Conservation (phyloP, 1,284 basidiomycete genomes). For the Trametes polyzona region DNA sequence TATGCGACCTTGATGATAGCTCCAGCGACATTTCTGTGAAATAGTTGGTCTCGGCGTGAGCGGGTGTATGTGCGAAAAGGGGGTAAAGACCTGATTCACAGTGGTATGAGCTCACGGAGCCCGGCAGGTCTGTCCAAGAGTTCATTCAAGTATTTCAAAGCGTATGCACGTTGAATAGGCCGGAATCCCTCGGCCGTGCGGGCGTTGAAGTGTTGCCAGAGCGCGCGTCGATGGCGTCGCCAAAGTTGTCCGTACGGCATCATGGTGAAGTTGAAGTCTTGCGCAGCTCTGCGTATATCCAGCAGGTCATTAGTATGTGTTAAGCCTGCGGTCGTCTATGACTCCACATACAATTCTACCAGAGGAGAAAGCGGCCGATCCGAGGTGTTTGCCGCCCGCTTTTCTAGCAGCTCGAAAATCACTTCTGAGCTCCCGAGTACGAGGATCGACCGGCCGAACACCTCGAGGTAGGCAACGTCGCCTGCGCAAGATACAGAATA, state of each 20-base stretch:
- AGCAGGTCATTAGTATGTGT: background rate
- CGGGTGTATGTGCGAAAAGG: background rate
- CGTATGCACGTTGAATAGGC: background rate
- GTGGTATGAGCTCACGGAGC: slow-evolving; percentile 2
- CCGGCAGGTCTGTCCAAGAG: background rate
- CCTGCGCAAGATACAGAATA: background rate
- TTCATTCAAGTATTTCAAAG: slow-evolving; percentile 6
- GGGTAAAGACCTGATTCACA: background rate
- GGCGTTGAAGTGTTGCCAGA: slow-evolving; percentile 23
- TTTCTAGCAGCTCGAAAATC: slow-evolving; percentile 13
- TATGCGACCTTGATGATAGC: slow-evolving; percentile 20
- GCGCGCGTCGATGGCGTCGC: slow-evolving; percentile 6
- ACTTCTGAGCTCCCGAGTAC: background rate
- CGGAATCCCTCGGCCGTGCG: background rate
- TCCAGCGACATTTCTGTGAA: background rate
- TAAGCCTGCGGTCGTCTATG: background rate
- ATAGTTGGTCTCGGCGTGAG: too few relatives aligned
- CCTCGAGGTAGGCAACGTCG: background rate
- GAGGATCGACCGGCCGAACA: slow-evolving; percentile 1
- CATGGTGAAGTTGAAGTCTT: slow-evolving; percentile 1
- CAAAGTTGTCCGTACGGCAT: slow-evolving; percentile 13
- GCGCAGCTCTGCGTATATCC: background rate
- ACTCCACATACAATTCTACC: background rate
- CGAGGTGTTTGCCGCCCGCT: slow-evolving; percentile 10
- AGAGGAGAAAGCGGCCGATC: background rate